Base-by-base conservation (phyloP, 176 grass and related monocot species). In the Eragrostis nindensis region DNA sequence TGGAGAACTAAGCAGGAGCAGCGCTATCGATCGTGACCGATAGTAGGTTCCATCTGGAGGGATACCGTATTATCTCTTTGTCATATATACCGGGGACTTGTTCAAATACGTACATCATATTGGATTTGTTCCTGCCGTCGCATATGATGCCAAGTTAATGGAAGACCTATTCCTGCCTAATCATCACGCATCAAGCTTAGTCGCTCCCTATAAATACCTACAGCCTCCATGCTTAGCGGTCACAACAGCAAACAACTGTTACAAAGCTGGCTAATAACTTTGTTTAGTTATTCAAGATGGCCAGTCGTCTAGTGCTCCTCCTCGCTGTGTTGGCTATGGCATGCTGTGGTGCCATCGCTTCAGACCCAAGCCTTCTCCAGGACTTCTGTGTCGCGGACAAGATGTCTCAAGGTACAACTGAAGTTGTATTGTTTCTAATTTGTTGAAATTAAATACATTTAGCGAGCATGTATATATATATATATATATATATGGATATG, bases 331-430 rank as follows among this genome's bases (percentile, higher is more conserved):
- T 71, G 25, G 69, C 25, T 15, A 49, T 71, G 25, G 43, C 69
- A 29, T 49, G 45, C 45, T 71, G 8, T 6, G 24, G 45, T 16
- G 69, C 69, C 25, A 50, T 30, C 2, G 69, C 69, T 27, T 71
- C 68, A 0, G 68, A 71, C 7, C 68, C 68, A 3, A 27, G 42
- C 22, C 68, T 27, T 27, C 68, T 70, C 11, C 68, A 70, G 43
- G 66, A 70, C 68, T 24, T 70, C 22, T 70, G 68, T 14, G 68
- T 70, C 0, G 68, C 42, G 15, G 68, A 70, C 22, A 70, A 70
- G 43, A 46, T 2, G 68, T 17, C 68, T 27, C 43, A 47, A 70
- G 68, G 68, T n/a, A n/a, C n/a, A n/a, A n/a, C n/a, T n/a, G n/a
- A n/a, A n/a, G n/a, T n/a, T n/a, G n/a, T n/a, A n/a, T n/a, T n/a